Evolutionary conservation across 768 basidiomycete genomes (phyloP), one percentile per base, ranked within the genome.

Genomic region (Austroboletus festivus): DNA sequence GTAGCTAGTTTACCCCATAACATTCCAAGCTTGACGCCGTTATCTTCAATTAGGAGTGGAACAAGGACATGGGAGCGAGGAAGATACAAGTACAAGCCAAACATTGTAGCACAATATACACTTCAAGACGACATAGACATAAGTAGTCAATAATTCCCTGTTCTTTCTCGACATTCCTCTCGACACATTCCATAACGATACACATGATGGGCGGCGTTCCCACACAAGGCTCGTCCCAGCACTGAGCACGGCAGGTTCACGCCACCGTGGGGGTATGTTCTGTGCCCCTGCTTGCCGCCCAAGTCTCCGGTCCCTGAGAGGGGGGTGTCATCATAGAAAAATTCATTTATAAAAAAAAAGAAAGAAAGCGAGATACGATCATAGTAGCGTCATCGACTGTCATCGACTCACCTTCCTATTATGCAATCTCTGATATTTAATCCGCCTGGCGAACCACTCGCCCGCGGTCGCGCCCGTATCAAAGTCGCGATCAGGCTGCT

Each of bases 401-500:
- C 28, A 28, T 28, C 28, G 28, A 57, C 69, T 52, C 18, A 73
- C 75, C 61, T 56, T 72, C 16, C 73, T 62, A 46, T 78, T 77
- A 31, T 64, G 69, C 19, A 73, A 64, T 23, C 72, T 55, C 59
- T 71, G 70, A 47, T 75, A 65, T 52, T 64, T 69, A 50, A 73
- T 55, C 8, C 77, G 57, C 37, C 75, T 62, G 4, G 64, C 54
- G 33, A 73, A 73, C 76, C 76, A 77, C 12, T 70, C 69, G 4
- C 50, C 55, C 3, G 73, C 65, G 1, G 75, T 78, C 1, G 63
- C 47, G 12, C 63, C 66, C 1, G 68, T 71, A 21, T 68, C 49
- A 44, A 63, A 72, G 46, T 62, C 63, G 70, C 58, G 68, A 16
- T 72, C 76, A 1, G 71, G 65, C 4, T 56, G 57, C 12, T 63